Evolutionary conservation across 2,329 filamentous ascomycete species (phyloP), one percentile per base, ranked within the genome.

Genomic region (Curvularia verruculosa): DNA sequence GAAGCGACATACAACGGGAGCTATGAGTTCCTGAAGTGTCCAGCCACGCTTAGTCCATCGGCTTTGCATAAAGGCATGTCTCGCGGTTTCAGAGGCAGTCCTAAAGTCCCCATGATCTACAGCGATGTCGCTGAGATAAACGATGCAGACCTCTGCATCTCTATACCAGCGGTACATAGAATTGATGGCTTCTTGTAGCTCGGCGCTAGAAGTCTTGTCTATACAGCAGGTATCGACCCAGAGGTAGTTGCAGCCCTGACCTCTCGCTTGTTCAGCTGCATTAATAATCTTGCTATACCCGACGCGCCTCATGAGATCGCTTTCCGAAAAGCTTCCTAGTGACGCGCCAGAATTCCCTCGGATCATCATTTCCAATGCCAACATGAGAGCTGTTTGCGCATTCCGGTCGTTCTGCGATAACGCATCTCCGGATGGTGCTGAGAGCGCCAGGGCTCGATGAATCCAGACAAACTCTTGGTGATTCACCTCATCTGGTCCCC

Each of bases 1-100:
- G 54, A 74, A 74, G 13, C 64, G 58, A 43, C 71, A 64, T 0
- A 60, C 28, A 24, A 40, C 40, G 2, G 69, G 70, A 12, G 70
- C 70, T 5, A 73, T 54, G 4, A 72, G 59, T 28, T 73, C 70
- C 56, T 73, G 70, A 5, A 72, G 54, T 1, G 70, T 73, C 70
- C 68, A 72, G n/a, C 68, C 68, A 36, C 66, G 60, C 26, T 58
- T 69, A 1, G 65, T 50, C 70, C 69, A 73, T 6, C 67, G 60
- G 43, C 58, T 65, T 13, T 49, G 56, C 7, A 59, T 40, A 24
- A 72, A 67, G 0, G 67, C 64, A 3, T 49, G 37, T 46, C 36
- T 63, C 8, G 62, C 59, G 0, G 59, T 56, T 2, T 65, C 63
- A 9, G 61, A 63, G 12, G 62, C 63, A 10, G 62, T 51, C 13